Evolutionary conservation across 148 eudicot species (phyloP).

Genomic region (Amaranthus cruentus): DNA sequence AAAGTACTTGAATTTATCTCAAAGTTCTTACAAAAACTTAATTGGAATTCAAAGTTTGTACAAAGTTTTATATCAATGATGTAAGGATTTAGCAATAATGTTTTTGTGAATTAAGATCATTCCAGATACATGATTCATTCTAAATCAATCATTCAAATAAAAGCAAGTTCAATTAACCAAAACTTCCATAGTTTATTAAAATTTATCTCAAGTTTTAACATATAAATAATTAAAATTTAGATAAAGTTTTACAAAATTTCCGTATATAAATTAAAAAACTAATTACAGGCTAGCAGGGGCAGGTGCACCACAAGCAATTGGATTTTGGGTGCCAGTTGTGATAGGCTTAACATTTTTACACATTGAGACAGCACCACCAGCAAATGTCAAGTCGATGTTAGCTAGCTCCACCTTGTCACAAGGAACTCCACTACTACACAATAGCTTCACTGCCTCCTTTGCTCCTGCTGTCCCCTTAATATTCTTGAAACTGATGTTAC

Average conservation of each 20-base stretch:
- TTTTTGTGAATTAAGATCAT: not conserved
- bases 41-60: too few relatives aligned
- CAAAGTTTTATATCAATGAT: too few relatives aligned
- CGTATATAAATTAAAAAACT: not conserved
- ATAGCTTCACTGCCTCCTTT: constrained; percentile 31
- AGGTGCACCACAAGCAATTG: constrained; percentile 21
- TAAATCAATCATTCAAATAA: not conserved
- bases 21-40: too few relatives aligned
- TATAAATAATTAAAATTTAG: not conserved
- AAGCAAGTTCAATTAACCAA: too few relatives aligned
- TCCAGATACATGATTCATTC: constrained; percentile 5
- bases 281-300: constrained; percentile 3
- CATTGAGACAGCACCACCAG: constrained; percentile 30
- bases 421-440: constrained; percentile 37
- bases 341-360: constrained; percentile 42
- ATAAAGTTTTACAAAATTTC: not conserved
- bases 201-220: too few relatives aligned
- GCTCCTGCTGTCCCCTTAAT: constrained; percentile 40
- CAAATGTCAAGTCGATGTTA: constrained; percentile 41
- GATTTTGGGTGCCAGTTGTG: constrained; percentile 25
- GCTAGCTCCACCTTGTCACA: constrained; percentile 37
- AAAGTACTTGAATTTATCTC: too few relatives aligned
- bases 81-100: too few relatives aligned
- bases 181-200: too few relatives aligned
- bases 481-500: constrained; percentile 39